Evolutionary conservation across 1,139 yeast genomes (phyloP).

Genomic region (Entelexis sorbosivorans): DNA sequence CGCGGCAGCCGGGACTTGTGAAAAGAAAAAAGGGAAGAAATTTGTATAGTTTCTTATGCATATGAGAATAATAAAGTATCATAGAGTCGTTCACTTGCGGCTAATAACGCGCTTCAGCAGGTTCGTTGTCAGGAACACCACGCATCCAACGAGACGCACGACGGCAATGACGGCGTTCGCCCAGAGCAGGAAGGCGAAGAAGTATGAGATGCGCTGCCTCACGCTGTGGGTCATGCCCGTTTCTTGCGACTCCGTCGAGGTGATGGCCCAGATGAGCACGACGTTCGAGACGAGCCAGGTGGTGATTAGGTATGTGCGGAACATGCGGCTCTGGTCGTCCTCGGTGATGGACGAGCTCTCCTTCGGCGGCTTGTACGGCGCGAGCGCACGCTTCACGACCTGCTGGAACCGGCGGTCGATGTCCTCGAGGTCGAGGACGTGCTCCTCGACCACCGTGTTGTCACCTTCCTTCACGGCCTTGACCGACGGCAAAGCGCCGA

Average conservation of each 20-base stretch:
- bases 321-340: conserved; percentile 56
- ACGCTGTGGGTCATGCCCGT: conserved; percentile 31
- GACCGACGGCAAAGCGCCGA: conserved; percentile 49
- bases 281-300: conserved; percentile 73
- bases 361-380: conserved; percentile 34
- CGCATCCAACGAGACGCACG: conserved; percentile 60
- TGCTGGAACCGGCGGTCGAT: conserved; percentile 41
- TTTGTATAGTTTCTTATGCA: neutral
- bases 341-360: conserved; percentile 31
- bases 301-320: conserved; percentile 70
- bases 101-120: conserved; percentile 24
- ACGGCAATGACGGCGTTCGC: conserved; percentile 70
- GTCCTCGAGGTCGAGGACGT: conserved; percentile 61
- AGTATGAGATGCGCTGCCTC: conserved; percentile 39
- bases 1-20: too few relatives aligned
- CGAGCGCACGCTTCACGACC: conserved; percentile 34
- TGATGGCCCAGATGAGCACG: conserved; percentile 56
- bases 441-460: conserved; percentile 61
- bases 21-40: neutral
- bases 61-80: neutral
- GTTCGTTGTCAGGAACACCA: conserved; percentile 43
- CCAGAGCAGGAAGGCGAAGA: conserved; percentile 68
- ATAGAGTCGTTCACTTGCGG: conserved; percentile 17
- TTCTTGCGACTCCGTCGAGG: conserved; percentile 28
- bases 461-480: conserved; percentile 47